Percentiles rank a stretch among this genome's conserved stretches.
Evolutionary conservation across 129 eudicot species (phyloP).

Genomic region (Apium graveolens): DNA sequence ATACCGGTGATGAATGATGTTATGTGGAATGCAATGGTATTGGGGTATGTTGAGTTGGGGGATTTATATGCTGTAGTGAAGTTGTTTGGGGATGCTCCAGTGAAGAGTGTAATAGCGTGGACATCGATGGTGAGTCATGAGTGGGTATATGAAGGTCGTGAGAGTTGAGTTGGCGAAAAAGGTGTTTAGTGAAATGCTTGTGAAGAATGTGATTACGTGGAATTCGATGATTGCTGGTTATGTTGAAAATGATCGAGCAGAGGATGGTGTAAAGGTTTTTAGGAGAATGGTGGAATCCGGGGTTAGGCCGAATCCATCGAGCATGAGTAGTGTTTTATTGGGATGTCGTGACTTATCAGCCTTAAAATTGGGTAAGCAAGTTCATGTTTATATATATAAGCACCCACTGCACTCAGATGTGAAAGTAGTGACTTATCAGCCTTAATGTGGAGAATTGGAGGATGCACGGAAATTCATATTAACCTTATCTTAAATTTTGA

Average conservation of each 20-base stretch:
- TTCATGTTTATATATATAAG: slow-evolving; percentile 47
- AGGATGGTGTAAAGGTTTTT: slow-evolving; percentile 58
- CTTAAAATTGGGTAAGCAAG: slow-evolving; percentile 61
- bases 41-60: slow-evolving; percentile 58
- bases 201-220: slow-evolving; percentile 63
- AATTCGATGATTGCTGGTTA: slow-evolving; percentile 87
- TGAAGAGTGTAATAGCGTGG: slow-evolving; percentile 48
- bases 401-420: slow-evolving; percentile 42
- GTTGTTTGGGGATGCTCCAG: slow-evolving; percentile 43
- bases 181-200: slow-evolving; percentile 44
- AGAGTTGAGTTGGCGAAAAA: slow-evolving; percentile 56
- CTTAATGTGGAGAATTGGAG: slow-evolving; percentile 70
- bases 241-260: slow-evolving; percentile 53
- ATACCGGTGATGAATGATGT: slow-evolving; percentile 61
- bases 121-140: slow-evolving; percentile 67
- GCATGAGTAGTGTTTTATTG: slow-evolving; percentile 58
- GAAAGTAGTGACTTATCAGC: slow-evolving; percentile 66
- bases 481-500: no score
- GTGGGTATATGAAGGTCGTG: slow-evolving; percentile 70
- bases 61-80: slow-evolving; percentile 43
- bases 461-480: slow-evolving; percentile 42
- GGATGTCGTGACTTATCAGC: slow-evolving; percentile 69
- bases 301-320: slow-evolving; percentile 50
- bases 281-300: slow-evolving; percentile 45
- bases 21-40: slow-evolving; percentile 73